These are phyloP conservation scores for Geranomyces variabilis DNA, from an alignment of 192 early-diverging fungal species.

Conservation along the genomic window DNA sequence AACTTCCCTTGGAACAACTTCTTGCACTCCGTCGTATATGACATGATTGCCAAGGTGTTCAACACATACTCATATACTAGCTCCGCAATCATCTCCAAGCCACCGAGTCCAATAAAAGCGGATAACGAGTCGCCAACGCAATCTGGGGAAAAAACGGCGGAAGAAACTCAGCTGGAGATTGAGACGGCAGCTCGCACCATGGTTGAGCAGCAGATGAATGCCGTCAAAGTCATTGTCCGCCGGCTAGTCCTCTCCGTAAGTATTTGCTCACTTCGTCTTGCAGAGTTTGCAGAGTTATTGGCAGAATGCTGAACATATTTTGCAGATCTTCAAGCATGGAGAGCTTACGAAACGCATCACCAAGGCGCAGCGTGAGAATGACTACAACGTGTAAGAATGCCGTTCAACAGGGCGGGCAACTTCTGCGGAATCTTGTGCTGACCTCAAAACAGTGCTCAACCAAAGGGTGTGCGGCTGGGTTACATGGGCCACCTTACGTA, in stretches of 20 bases:
- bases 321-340: conserved; percentile 80
- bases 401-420: neutral
- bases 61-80: conserved; percentile 79
- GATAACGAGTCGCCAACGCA: conserved; percentile 3
- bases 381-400: conserved; percentile 70
- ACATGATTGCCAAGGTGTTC: conserved; percentile 97
- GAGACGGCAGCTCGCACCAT: neutral
- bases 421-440: neutral
- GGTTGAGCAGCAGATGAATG: conserved; percentile 51
- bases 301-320: conserved; percentile 14
- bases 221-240: conserved; percentile 48
- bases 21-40: conserved; percentile 97
- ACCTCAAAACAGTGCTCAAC: conserved; percentile 60
- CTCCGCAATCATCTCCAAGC: conserved; percentile 36
- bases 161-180: conserved; percentile 1
- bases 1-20: conserved; percentile 98
- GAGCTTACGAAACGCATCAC: conserved; percentile 82
- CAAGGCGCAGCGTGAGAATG: conserved; percentile 81
- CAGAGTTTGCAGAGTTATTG: no score
- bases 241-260: conserved; percentile 56
- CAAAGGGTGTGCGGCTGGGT: conserved; percentile 89
- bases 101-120: conserved; percentile 13
- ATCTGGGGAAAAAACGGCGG: neutral
- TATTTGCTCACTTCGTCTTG: no score
- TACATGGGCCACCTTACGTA: conserved; percentile 99